A percentile compares a stretch with the other conserved stretches of the same genome.
phyloP scores from a whole-genome alignment of 2,329 filamentous ascomycete species.

The Fusarium musae region DNA sequence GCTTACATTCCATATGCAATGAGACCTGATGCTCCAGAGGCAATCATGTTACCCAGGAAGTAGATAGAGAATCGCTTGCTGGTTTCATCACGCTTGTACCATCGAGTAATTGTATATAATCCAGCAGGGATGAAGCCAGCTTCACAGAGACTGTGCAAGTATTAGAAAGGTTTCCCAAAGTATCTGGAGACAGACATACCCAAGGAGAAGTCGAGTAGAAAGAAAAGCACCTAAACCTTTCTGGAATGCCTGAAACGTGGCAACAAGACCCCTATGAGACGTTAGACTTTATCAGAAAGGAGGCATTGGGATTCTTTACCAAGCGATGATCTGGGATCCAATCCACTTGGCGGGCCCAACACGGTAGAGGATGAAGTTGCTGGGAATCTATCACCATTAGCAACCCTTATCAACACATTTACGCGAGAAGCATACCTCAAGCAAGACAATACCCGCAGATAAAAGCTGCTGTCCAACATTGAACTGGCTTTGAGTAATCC shows the following conservation, averaged over 20 bases:
- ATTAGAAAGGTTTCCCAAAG: neutral
- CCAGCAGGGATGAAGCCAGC: slow-evolving; percentile 51
- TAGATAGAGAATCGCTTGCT: slow-evolving; percentile 58
- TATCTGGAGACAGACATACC: slow-evolving; percentile 11
- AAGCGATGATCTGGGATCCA: slow-evolving; percentile 48
- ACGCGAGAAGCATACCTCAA: slow-evolving; percentile 42
- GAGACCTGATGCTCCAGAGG: slow-evolving; percentile 46
- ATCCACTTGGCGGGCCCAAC: slow-evolving; percentile 60
- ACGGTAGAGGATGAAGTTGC: slow-evolving; percentile 59
- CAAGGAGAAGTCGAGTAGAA: slow-evolving; percentile 51
- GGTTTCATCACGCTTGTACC: slow-evolving; percentile 59
- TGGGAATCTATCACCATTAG: slow-evolving; percentile 47
- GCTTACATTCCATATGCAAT: slow-evolving; percentile 51
- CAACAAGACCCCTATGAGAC: slow-evolving; percentile 47
- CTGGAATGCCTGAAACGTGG: slow-evolving; percentile 51
- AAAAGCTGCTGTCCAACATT: slow-evolving; percentile 60
- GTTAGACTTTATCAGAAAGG: neutral
- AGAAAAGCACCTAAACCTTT: slow-evolving; percentile 48
- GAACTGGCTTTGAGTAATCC: slow-evolving; percentile 59
- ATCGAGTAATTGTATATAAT: slow-evolving; percentile 59
- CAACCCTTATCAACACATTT: too few relatives aligned
- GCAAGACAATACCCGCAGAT: slow-evolving; percentile 58
- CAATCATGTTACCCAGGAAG: slow-evolving; percentile 58
- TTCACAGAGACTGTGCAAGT: slow-evolving; percentile 41
- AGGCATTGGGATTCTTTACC: slow-evolving; percentile 6